Evolutionary conservation across 2,329 filamentous ascomycete species (phyloP), one percentile per base, ranked within the genome.

Genomic region (Penicillium rolfsii): DNA sequence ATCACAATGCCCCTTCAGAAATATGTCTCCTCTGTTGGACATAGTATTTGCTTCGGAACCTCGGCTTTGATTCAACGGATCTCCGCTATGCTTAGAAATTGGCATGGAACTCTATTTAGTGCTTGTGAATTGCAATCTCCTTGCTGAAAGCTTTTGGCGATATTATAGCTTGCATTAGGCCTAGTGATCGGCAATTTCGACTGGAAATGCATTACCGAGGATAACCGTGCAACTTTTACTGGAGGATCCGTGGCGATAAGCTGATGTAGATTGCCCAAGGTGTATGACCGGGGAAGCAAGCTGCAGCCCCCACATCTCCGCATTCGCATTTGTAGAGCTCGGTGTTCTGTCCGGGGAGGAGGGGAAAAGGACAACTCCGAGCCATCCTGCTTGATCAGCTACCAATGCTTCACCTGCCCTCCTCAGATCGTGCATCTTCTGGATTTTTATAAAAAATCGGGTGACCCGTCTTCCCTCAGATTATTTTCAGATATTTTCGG

Each of bases 331-430:
- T 40, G 38, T 41, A 28, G 19, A 41, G 3, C 52, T 59, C 64
- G 64, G 64, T 63, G 54, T 65, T 65, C 38, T 62, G 36, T 59
- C 64, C 64, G 64, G 38, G 22, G 30, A 36, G 49, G 30, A 33
- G 30, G 60, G 56, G 28, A 50, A 28, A 28, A 57, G 48, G 48
- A 12, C 41, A 63, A 58, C 52, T 19, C 48, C 35, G 43, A 35
- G 1, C 36, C 36, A 56, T 55, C 60, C 48, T 52, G 54, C 55
- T 58, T 64, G 48, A 60, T 63, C 57, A 62, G 28, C 38, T 16
- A 36, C 8, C 52, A n/a, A n/a, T 9, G 26, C 49, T 28, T 6
- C 24, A 26, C 38, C 45, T 8, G 6, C 33, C 26, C 55, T 36
- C 19, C 30, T 36, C 5, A 26, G 14, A 8, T 52, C 33, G 55